Percentiles rank a stretch among this genome's conserved stretches.
Conservation (phyloP, 305 asterid genomes). For the Fraxinus xanthoxyloides region DNA sequence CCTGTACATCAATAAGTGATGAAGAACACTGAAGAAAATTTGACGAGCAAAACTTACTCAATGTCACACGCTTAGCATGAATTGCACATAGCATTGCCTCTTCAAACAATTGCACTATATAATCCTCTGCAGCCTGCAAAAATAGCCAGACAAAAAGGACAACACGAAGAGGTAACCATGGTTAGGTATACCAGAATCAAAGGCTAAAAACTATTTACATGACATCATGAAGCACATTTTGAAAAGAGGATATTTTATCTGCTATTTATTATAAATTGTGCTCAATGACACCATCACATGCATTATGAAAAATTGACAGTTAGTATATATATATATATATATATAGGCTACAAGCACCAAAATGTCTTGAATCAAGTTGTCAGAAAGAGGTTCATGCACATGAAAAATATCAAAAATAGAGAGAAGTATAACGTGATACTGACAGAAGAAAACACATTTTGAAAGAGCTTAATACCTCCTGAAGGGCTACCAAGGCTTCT, state of each 20-base stretch:
- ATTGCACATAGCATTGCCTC: constrained; percentile 86
- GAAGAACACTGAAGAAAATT: background rate
- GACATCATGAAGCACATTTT: background rate
- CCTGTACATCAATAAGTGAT: constrained; percentile 11
- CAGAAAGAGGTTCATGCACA: constrained; percentile 11
- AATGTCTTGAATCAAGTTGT: constrained; percentile 19
- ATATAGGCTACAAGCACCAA: constrained; percentile 2
- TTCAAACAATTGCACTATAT: constrained; percentile 66
- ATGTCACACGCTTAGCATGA: constrained; percentile 95
- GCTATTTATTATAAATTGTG: background rate
- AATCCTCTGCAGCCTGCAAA: constrained; percentile 85
- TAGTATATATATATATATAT: background rate
- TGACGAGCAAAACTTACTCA: constrained; percentile 59
- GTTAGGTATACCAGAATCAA: constrained; percentile 9
- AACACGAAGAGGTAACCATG: background rate
- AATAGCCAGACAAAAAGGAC: constrained; percentile 20
- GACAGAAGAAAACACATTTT: background rate
- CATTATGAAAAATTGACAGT: background rate
- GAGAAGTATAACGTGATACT: background rate
- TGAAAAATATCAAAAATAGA: constrained; percentile 4
- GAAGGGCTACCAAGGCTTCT: constrained; percentile 81
- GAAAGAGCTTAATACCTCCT: constrained; percentile 64
- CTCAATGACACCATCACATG: background rate
- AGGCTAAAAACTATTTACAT: background rate
- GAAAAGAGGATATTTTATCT: background rate